Base-by-base conservation (phyloP, 2,329 filamentous ascomycete genomes). In the Sclerotinia spermophila region DNA sequence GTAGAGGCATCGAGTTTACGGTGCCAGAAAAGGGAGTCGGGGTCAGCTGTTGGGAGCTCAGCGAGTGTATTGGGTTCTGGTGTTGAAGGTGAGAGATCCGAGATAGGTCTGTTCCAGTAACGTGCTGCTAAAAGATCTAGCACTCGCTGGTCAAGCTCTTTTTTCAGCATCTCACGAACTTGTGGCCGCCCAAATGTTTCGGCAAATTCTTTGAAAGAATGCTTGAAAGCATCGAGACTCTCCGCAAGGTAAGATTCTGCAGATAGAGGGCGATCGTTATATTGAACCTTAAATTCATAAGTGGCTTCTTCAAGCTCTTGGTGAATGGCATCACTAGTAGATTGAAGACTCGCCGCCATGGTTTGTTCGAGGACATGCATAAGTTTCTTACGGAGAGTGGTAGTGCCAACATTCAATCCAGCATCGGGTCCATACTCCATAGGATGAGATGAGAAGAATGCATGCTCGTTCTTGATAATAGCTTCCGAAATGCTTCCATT, bases 231-330 rank as follows among this genome's bases (percentile, higher is more conserved):
- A 80, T 99, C 96, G 5, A 99, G 84, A 75, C 92, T 97, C 80
- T 98, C 96, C 2, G 96, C 96, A 53, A 99, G 87, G 79, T 99
- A 99, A 5, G 95, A 97, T 79, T 99, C 96, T 2, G 96, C 96
- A 66, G 93, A 97, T 48, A 99, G 84, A 1, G 95, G 93, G 10
- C 96, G 90, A 79, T 99, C 96, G 78, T 99, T 99, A 82, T 99
- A 99, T 80, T 99, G 96, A 7, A 99, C 96, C 80, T 99, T 99
- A 85, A 97, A 99, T 81, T 99, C 95, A 79, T 99, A 99, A 0
- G 93, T 95, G 4, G 96, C 94, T 81, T 99, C 96, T 78, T 97
- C 95, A 0, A 99, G 87, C 80, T 99, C 96, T 79, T 97, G 93
- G 73, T 91, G 91, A 75, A 99, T 97, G 15, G 94, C 93, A 78